Base-by-base conservation (phyloP, 306 rosid genomes). In the Hylodesmum podocarpum region DNA sequence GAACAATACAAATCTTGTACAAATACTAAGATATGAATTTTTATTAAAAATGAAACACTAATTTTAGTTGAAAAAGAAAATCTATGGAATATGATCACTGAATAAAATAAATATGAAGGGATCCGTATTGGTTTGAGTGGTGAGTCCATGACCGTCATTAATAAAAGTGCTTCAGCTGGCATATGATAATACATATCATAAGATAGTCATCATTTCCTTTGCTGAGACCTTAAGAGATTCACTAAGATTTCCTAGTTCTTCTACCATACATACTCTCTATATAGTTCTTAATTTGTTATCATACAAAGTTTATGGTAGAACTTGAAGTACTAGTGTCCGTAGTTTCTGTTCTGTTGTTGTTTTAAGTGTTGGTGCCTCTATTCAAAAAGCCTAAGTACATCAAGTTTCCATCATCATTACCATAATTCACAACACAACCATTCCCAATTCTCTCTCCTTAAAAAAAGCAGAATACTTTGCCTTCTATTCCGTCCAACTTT, bases 381-480 rank as follows among this genome's bases (percentile, higher is more conserved):
- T 29, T 64, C 72, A 70, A 64, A 49, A 63, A 13, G 28, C 62
- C 62, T 34, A 33, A 16, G 37, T 49, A 3, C 28, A 43, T 61
- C 10, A 25, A 18, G 61, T 40, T 21, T n/a, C 65, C 40, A 57
- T 31, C 75, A 40, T 25, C 63, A 66, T 37, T 70, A 47, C 51
- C 51, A 3, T 24, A 66, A 53, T 46, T 28, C 53, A 36, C n/a
- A 59, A 25, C 58, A 41, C 47, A 62, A 31, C 53, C 16, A 49
- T 39, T 68, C 73, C 66, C 77, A 28, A 80, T 12, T 64, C 79
- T 13, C 53, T 12, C 8, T 15, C 85, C 81, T 74, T 77, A 5
- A 55, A 80, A 73, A 77, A 74, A 86, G 88, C 49, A 57, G 43
- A 58, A 49, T 25, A 18, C 59, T 77, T 77, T 77, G 72, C 21